Conservation (phyloP, 371 early-diverging fungal species). For the Mortierella sp. region DNA sequence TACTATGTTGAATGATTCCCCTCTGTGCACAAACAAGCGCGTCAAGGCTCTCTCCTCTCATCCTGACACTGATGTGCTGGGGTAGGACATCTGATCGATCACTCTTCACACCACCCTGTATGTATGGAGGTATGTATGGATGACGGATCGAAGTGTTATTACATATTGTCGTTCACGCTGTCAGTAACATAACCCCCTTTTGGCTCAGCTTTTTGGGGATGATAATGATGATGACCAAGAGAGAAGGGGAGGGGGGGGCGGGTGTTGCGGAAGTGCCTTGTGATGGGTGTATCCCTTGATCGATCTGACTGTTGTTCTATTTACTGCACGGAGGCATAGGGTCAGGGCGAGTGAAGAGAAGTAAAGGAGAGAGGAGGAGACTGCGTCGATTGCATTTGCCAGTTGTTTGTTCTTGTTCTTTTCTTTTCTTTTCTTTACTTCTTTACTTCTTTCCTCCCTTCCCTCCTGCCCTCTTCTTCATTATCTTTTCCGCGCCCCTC, state of each 20-base stretch:
- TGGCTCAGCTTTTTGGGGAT: background rate
- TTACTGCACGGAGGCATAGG: background rate
- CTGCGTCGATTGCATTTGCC: background rate
- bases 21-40: background rate
- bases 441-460: background rate
- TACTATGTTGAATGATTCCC: too few relatives aligned
- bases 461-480: background rate
- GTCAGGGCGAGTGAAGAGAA: background rate
- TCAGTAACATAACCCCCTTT: background rate
- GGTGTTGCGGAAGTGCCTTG: background rate
- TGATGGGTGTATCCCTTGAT: background rate
- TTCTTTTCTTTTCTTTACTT: background rate
- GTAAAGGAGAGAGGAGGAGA: background rate
- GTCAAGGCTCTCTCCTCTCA: too few relatives aligned
- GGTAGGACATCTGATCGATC: conserved; percentile 2
- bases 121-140: too few relatives aligned
- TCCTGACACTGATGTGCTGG: background rate
- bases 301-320: background rate
- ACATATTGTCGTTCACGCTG: background rate
- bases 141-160: background rate
- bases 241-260: background rate
- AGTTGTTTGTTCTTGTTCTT: background rate
- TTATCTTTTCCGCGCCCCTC: background rate
- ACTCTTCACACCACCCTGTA: background rate
- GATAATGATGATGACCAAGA: background rate